These are phyloP conservation scores for Pythium rhizo-oryzae DNA, from an alignment of 352 stramenopile genomes.

Conservation along the genomic window DNA sequence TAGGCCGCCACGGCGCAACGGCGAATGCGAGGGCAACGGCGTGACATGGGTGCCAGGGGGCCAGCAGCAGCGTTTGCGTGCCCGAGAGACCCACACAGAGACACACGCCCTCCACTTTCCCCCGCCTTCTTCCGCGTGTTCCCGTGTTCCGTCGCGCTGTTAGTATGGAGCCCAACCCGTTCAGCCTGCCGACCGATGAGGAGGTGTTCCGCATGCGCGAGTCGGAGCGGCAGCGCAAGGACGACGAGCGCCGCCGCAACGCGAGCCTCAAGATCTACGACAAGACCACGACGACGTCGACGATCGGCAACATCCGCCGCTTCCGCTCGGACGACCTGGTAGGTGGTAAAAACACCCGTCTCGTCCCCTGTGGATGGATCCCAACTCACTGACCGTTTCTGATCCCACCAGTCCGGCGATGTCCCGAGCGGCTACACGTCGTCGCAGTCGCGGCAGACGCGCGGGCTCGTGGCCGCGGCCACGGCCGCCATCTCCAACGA, in stretches of 20 bases:
- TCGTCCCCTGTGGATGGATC: background rate
- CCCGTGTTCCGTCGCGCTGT: background rate
- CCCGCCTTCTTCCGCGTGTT: too few relatives aligned
- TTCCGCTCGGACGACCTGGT: slow-evolving; percentile 68
- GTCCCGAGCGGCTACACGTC: slow-evolving; percentile 48
- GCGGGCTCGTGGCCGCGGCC: slow-evolving; percentile 75
- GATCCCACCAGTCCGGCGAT: background rate
- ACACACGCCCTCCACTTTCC: too few relatives aligned
- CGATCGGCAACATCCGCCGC: slow-evolving; percentile 80
- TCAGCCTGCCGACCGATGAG: slow-evolving; percentile 93
- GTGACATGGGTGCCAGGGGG: background rate
- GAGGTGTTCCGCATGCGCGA: slow-evolving; percentile 95
- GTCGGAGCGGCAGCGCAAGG: slow-evolving; percentile 86
- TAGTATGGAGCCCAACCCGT: slow-evolving; percentile 79
- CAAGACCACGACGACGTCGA: slow-evolving; percentile 82
- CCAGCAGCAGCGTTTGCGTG: too few relatives aligned
- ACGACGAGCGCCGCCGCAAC: slow-evolving; percentile 72
- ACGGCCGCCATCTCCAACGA: slow-evolving; percentile 85
- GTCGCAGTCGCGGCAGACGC: slow-evolving; percentile 73
- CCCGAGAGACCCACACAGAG: too few relatives aligned
- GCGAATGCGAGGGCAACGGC: background rate
- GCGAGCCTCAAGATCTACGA: slow-evolving; percentile 89
- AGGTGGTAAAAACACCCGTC: background rate
- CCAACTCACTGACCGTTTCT: background rate
- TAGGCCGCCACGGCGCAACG: too few relatives aligned